Evolutionary conservation across 2,329 filamentous ascomycete species (phyloP), one percentile per base, ranked within the genome.

Genomic region (Colletotrichum sp.): DNA sequence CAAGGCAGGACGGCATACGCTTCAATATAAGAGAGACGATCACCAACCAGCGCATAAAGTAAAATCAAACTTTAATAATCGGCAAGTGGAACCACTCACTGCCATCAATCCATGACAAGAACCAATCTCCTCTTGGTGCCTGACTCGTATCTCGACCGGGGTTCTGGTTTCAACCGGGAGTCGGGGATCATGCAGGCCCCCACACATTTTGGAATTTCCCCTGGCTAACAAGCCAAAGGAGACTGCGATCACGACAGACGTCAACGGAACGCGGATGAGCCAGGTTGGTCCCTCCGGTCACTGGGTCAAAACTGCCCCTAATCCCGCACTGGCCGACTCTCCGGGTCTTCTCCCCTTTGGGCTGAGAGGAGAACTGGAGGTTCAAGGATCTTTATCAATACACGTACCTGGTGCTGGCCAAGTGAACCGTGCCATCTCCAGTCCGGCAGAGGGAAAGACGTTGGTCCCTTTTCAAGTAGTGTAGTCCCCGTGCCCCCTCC

Each of bases 61-160:
- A 74, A 74, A 73, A 66, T 61, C 70, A 76, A 76, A 76, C 70
- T 76, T 60, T 73, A 68, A 65, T 69, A 59, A 74, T 27, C 70
- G 74, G 70, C 70, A 76, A 74, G 74, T 76, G 74, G 74, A 74
- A 75, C 70, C 34, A 15, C 22, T 69, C 28, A 30, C 16, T 57
- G 44, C 39, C 30, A 34, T 68, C 39, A 52, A 44, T 27, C 64
- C 73, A 55, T 75, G 71, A 19, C 36, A 57, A 32, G 27, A 65
- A 19, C 74, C 70, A 76, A 76, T 69, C 64, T 75, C 73, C 39
- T 36, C 15, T 39, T 48, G 34, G 71, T 48, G 48, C 64, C 74
- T 74, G 74, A 76, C 70, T 76, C 74, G 64, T 76, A 69, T 66
- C 36, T 27, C 11, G 65, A 74, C 74, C 28, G 25, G 74, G 74